A percentile compares a stretch with the other conserved stretches of the same genome.
Conservation (phyloP, 2,329 filamentous ascomycete species). For the Colletotrichum higginsianum region DNA sequence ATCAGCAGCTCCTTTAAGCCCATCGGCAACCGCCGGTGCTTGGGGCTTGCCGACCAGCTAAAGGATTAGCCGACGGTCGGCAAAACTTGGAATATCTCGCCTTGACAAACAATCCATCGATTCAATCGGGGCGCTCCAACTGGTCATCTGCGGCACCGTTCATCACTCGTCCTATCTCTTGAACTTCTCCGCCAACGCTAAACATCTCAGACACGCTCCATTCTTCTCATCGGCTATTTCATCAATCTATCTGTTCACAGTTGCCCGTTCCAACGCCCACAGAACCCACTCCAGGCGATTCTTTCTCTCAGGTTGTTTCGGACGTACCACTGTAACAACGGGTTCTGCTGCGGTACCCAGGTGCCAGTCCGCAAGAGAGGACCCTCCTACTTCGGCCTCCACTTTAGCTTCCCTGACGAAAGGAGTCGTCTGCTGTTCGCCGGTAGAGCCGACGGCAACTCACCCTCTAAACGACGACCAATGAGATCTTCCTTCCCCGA, state of each 20-base stretch:
- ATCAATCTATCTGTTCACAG: not conserved
- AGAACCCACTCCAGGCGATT: not conserved
- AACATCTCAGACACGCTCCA: not conserved
- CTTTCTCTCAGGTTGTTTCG: not conserved
- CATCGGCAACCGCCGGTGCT: slow-evolving; percentile 33
- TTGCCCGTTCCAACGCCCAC: not conserved
- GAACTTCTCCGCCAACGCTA: too few species aligned
- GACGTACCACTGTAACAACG: not conserved
- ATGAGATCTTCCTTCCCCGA: slow-evolving; percentile 28
- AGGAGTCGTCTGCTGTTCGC: not conserved
- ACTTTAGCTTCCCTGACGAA: slow-evolving; percentile 7
- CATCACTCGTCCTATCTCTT: not conserved
- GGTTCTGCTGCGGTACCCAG: not conserved
- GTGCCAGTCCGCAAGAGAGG: not conserved
- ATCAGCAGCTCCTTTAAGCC: not conserved
- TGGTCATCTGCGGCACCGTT: not conserved
- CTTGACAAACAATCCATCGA: slow-evolving; percentile 13
- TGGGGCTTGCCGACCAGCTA: slow-evolving; percentile 28
- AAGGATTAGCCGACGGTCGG: slow-evolving; percentile 37
- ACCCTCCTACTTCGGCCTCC: slow-evolving; percentile 17
- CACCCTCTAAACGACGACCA: slow-evolving; percentile 17
- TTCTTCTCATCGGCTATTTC: slow-evolving; percentile 9
- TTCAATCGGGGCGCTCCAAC: not conserved
- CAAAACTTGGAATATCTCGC: slow-evolving; percentile 13
- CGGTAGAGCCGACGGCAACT: slow-evolving; percentile 21